Evolutionary conservation across 1,284 basidiomycete genomes (phyloP), one percentile per base, ranked within the genome.

Genomic region (Ustilago hordei): DNA sequence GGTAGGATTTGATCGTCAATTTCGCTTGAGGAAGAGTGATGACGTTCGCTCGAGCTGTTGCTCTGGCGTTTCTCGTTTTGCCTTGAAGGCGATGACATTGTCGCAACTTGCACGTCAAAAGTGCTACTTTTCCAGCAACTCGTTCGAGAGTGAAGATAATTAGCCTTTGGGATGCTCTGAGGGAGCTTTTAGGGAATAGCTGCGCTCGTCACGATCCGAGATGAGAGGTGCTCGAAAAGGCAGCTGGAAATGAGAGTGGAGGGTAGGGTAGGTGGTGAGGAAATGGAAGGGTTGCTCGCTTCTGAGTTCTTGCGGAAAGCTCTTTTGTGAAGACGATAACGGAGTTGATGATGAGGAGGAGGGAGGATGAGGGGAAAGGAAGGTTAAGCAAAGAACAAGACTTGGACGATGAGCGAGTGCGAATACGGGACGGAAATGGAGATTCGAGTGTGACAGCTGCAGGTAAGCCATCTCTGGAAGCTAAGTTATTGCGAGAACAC

Each of bases 41-140:
- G 70, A 13, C 62, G 65, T n/a, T 68, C 65, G 64, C 70, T 73
- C 31, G 60, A 64, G 61, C 57, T 73, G 31, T 60, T 61, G 55
- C 65, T 68, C 65, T 58, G 57, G 48, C 58, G 70, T 54, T 55
- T 64, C 11, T 56, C 53, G 31, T 64, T 52, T 15, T 48, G 60
- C 60, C 45, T 50, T 11, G 56, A 55, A 55, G 64, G 65, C 58
- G 70, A 68, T 39, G 70, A 60, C 70, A 73, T 73, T 48, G 4
- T 61, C 64, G 45, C 15, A 55, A 41, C 8, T 28, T 23, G 47
- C 41, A 50, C 43, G 17, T 35, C 48, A 15, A 38, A 23, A 19
- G 32, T 35, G 36, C 50, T 59, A 31, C 17, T 32, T 13, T 48
- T 34, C 31, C 31, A 23, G 11, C 35, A 17, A 54, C 17, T 8